phyloP scores from a whole-genome alignment of 768 basidiomycete species.

The Myochromella boudieri region DNA sequence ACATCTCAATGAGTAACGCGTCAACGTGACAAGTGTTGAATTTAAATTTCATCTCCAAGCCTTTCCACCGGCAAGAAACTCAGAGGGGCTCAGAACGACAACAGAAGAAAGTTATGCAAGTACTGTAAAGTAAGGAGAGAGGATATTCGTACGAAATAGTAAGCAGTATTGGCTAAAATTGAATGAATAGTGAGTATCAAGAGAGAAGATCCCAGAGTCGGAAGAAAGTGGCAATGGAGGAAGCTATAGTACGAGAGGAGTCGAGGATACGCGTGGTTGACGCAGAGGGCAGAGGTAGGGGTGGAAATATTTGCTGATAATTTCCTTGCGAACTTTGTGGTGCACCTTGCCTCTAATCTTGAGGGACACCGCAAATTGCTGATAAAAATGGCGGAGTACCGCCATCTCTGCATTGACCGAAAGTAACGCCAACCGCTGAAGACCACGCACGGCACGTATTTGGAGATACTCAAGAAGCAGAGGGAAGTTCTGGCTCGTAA shows the following conservation, averaged over 20 bases:
- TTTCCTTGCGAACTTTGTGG: constrained; percentile 1
- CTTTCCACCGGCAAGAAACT: too few relatives aligned
- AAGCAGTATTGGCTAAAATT: too few relatives aligned
- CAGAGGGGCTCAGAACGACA: too few relatives aligned
- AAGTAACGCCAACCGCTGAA: constrained; percentile 12
- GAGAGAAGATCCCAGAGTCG: too few relatives aligned
- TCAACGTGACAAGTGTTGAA: background rate
- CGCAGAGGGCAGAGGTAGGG: background rate
- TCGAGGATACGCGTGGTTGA: background rate
- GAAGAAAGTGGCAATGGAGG: too few relatives aligned
- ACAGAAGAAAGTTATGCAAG: too few relatives aligned
- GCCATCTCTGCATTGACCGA: constrained; percentile 17
- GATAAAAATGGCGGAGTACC: constrained; percentile 14
- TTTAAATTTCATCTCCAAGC: too few relatives aligned
- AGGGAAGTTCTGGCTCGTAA: constrained; percentile 14
- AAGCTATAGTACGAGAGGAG: too few relatives aligned
- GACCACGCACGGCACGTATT: constrained; percentile 10
- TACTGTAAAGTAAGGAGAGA: too few relatives aligned
- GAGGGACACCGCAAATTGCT: constrained; percentile 4
- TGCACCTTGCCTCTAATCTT: constrained; percentile 6
- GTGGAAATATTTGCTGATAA: background rate
- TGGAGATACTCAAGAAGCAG: constrained; percentile 14
- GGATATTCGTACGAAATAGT: too few relatives aligned
- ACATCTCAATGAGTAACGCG: constrained; percentile 2
- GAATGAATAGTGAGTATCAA: too few relatives aligned